Conservation (phyloP, 805 yeast genomes). For the Middelhovenomyces tepae region DNA sequence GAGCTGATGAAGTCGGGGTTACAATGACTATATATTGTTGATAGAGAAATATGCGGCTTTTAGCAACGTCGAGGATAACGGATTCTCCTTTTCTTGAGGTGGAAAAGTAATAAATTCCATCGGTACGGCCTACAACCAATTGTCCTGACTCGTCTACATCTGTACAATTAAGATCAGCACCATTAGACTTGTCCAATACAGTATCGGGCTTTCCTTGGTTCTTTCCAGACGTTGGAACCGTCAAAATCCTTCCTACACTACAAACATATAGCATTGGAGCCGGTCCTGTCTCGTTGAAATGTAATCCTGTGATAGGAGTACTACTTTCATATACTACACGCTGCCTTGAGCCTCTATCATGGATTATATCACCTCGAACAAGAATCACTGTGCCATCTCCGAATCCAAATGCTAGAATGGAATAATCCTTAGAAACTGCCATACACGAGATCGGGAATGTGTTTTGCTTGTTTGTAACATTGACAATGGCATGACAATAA, state of each 20-base stretch:
- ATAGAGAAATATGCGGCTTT: constrained; percentile 42
- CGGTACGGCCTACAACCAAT: constrained; percentile 56
- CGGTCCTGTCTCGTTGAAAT: constrained; percentile 39
- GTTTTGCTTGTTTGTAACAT: constrained; percentile 62
- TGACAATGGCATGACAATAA: constrained; percentile 52
- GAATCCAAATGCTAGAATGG: constrained; percentile 67
- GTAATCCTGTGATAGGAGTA: constrained; percentile 76
- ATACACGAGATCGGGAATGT: constrained; percentile 70
- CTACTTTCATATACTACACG: constrained; percentile 62
- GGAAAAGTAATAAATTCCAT: constrained; percentile 57
- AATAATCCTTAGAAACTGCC: constrained; percentile 42
- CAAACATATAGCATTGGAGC: constrained; percentile 55
- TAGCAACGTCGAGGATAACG: constrained; percentile 48
- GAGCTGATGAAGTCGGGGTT: constrained; percentile 10
- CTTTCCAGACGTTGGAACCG: constrained; percentile 70
- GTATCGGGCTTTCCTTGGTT: constrained; percentile 56
- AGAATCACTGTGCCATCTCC: constrained; percentile 77
- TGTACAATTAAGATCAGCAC: constrained; percentile 39
- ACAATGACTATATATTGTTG: constrained; percentile 49
- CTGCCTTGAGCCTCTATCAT: constrained; percentile 88
- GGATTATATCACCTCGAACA: constrained; percentile 76
- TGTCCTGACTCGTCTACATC: constrained; percentile 22
- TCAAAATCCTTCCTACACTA: constrained; percentile 62
- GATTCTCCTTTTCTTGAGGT: constrained; percentile 41
- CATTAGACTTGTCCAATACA: constrained; percentile 36